Percentiles rank a stretch among this genome's conserved stretches.
phyloP scores from a whole-genome alignment of 2,329 filamentous ascomycete species.

The Fusarium ambrosium region DNA sequence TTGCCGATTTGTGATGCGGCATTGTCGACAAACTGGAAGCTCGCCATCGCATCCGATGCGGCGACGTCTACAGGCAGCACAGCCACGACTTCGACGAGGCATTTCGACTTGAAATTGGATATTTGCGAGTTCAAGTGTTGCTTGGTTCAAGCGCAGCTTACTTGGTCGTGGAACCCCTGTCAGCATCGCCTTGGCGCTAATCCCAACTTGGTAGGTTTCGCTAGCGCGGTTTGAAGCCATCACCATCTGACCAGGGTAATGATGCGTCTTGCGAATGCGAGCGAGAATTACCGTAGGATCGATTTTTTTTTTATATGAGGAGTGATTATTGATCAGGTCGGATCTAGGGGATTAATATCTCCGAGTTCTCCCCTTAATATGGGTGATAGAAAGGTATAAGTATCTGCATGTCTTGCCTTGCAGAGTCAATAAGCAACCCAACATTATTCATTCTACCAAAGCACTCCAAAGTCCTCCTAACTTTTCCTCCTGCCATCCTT shows the following conservation, averaged over 20 bases:
- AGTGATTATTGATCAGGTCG: neutral
- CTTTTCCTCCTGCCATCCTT: too few relatives aligned
- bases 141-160: neutral
- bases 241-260: neutral
- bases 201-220: constrained; percentile 11
- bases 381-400: neutral
- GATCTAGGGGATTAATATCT: neutral
- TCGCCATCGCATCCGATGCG: neutral
- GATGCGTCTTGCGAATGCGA: neutral
- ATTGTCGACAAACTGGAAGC: neutral
- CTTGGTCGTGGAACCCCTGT: neutral
- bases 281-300: neutral
- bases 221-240: constrained; percentile 9
- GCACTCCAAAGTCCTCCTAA: neutral
- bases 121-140: neutral
- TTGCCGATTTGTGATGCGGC: neutral
- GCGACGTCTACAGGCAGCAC: neutral
- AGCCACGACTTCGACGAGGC: constrained; percentile 3
- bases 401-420: neutral
- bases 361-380: neutral
- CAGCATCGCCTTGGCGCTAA: neutral
- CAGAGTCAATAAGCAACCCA: neutral
- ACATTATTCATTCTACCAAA: neutral
- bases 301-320: neutral
- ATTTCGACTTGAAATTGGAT: neutral